phyloP scores from a whole-genome alignment of 371 early-diverging fungal genomes.

The Rhizomucor miehei region DNA sequence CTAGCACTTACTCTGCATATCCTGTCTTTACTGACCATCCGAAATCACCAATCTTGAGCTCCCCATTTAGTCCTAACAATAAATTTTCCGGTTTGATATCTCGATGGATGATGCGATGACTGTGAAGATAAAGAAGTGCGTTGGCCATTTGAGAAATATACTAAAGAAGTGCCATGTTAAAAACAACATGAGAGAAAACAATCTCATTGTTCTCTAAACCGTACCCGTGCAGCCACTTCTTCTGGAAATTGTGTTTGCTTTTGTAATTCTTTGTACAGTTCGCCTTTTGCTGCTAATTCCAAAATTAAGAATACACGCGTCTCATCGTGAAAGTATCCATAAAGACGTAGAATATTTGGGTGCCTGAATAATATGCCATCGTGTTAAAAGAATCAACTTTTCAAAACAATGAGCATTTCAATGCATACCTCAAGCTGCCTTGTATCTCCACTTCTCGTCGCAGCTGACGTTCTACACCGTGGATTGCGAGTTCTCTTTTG shows the following conservation, averaged over 20 bases:
- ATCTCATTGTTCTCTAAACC: not conserved
- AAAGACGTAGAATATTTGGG: slow-evolving; percentile 90
- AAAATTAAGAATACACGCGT: slow-evolving; percentile 92
- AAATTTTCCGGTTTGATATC: slow-evolving; percentile 98
- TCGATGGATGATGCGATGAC: slow-evolving; percentile 95
- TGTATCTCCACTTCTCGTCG: slow-evolving; percentile 96
- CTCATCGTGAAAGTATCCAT: slow-evolving; percentile 95
- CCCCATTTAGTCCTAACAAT: slow-evolving; percentile 60
- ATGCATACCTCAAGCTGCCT: slow-evolving; percentile 11
- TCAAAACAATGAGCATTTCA: too few relatives aligned
- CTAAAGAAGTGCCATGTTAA: slow-evolving; percentile 22
- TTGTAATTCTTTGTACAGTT: slow-evolving; percentile 86
- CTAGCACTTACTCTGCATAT: slow-evolving; percentile 24
- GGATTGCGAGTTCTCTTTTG: slow-evolving; percentile 74
- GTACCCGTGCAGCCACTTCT: slow-evolving; percentile 70
- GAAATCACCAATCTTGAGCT: slow-evolving; percentile 50
- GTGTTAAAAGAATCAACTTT: too few relatives aligned
- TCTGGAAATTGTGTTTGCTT: slow-evolving; percentile 73
- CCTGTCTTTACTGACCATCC: slow-evolving; percentile 48
- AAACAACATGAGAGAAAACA: not conserved
- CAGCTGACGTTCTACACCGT: slow-evolving; percentile 25
- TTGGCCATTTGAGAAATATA: slow-evolving; percentile 87
- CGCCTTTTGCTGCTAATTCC: slow-evolving; percentile 95
- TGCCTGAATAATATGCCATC: slow-evolving; percentile 58
- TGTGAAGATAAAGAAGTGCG: slow-evolving; percentile 85